phyloP scores from a whole-genome alignment of 768 basidiomycete genomes.

The Strobilomyces confusus region DNA sequence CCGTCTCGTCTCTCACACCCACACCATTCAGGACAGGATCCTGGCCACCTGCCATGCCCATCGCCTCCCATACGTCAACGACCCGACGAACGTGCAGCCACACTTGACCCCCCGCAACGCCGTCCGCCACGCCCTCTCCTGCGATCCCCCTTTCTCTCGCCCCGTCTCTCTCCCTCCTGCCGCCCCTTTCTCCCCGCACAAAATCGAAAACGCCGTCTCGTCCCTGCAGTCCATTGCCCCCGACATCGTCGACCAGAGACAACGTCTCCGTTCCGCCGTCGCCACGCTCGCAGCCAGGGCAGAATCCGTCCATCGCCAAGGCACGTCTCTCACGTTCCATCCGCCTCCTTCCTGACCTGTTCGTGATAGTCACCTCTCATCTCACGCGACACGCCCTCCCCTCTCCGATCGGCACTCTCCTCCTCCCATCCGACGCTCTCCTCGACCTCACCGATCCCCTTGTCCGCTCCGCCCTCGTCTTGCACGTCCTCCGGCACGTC shows the following conservation, averaged over 20 bases:
- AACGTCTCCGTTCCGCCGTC: conserved; percentile 38
- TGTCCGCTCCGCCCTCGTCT: conserved; percentile 40
- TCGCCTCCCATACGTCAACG: conserved; percentile 55
- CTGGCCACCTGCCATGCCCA: conserved; percentile 71
- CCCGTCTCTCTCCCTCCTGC: conserved; percentile 23
- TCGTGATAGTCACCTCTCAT: conserved; percentile 38
- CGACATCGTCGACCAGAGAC: conserved; percentile 30
- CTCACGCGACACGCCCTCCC: conserved; percentile 35
- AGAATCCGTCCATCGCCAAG: conserved; percentile 43
- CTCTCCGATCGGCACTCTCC: conserved; percentile 49
- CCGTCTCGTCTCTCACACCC: background rate
- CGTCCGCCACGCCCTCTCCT: conserved; percentile 47
- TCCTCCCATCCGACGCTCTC: conserved; percentile 40
- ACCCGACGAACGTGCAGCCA: conserved; percentile 74
- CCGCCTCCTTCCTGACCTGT: background rate
- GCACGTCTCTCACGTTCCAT: conserved; percentile 24
- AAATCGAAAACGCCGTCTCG: conserved; percentile 31
- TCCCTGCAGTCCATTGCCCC: conserved; percentile 31
- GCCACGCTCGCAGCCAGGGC: conserved; percentile 33
- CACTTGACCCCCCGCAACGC: conserved; percentile 68
- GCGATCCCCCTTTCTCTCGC: conserved; percentile 13
- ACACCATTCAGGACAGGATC: conserved; percentile 60
- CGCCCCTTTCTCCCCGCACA: conserved; percentile 31
- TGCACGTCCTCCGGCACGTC: conserved; percentile 61
- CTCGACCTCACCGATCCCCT: conserved; percentile 31